Evolutionary conservation across 2,329 filamentous ascomycete genomes (phyloP).

Genomic region (Ilyonectria mors-panacis): DNA sequence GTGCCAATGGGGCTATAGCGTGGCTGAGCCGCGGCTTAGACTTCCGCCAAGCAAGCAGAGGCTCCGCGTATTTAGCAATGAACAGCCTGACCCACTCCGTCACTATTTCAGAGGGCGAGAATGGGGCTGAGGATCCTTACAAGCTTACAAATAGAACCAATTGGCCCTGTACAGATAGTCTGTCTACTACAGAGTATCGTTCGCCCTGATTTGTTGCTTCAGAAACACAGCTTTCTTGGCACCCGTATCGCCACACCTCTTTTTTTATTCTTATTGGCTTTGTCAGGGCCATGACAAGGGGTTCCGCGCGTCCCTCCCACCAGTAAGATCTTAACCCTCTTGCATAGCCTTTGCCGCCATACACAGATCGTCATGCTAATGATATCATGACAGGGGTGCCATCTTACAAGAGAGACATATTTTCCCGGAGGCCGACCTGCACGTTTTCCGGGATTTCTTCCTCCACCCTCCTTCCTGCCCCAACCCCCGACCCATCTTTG

Average conservation of each 20-base stretch:
- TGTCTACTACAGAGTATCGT: too few species aligned
- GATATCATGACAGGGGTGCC: constrained; percentile 5
- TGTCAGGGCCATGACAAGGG: constrained; percentile 24
- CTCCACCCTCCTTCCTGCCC: constrained; percentile 17
- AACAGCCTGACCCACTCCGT: too few species aligned
- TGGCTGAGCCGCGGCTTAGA: too few species aligned
- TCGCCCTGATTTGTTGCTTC: constrained; percentile 37
- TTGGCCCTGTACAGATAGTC: too few species aligned
- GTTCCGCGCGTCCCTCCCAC: constrained; percentile 41
- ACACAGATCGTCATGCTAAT: constrained; percentile 14
- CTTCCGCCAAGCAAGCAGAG: too few species aligned
- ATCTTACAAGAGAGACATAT: constrained; percentile 11
- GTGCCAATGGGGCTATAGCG: too few species aligned
- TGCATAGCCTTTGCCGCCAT: background rate
- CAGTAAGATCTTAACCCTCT: background rate
- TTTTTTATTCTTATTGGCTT: background rate
- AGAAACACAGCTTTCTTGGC: constrained; percentile 39
- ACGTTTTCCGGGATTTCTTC: constrained; percentile 24
- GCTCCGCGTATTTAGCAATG: too few species aligned
- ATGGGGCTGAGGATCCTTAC: too few species aligned
- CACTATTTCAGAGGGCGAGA: too few species aligned
- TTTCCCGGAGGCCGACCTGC: constrained; percentile 33
- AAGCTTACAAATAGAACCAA: too few species aligned
- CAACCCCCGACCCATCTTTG: constrained; percentile 19
- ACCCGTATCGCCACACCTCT: constrained; percentile 2